Conservation (phyloP, 2,329 filamentous ascomycete species). For the Epichloe sibirici region DNA sequence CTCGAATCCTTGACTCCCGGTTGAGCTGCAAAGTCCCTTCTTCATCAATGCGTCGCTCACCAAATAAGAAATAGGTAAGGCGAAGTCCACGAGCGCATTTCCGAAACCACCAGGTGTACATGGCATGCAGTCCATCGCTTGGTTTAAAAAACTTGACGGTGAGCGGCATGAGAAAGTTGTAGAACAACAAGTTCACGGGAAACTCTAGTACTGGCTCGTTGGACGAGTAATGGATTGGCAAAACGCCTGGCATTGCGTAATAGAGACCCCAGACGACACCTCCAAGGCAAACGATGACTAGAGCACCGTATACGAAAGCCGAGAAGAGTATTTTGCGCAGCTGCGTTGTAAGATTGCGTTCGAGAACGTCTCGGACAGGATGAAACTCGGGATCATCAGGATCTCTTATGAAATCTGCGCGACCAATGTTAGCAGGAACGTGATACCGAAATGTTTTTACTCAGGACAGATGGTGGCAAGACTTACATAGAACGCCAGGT, state of each 20-base stretch:
- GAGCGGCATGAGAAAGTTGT: slow-evolving; percentile 90
- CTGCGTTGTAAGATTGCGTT: slow-evolving; percentile 84
- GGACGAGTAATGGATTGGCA: slow-evolving; percentile 88
- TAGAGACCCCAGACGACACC: slow-evolving; percentile 91
- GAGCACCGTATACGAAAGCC: slow-evolving; percentile 83
- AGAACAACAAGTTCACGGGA: slow-evolving; percentile 85
- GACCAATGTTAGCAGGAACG: neutral
- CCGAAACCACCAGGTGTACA: slow-evolving; percentile 96
- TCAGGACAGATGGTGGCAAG: neutral
- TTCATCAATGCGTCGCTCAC: slow-evolving; percentile 68
- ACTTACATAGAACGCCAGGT: slow-evolving; percentile 79
- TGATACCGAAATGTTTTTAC: neutral
- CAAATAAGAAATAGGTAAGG: slow-evolving; percentile 87
- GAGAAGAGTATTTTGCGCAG: slow-evolving; percentile 94
- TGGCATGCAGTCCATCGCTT: slow-evolving; percentile 66
- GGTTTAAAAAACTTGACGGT: slow-evolving; percentile 76
- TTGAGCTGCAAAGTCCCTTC: slow-evolving; percentile 53
- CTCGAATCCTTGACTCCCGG: slow-evolving; percentile 18
- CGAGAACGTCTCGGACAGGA: slow-evolving; percentile 89
- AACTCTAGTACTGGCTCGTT: slow-evolving; percentile 91
- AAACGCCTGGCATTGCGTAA: slow-evolving; percentile 52
- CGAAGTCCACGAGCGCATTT: slow-evolving; percentile 68
- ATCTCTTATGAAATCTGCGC: slow-evolving; percentile 82
- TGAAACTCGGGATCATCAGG: slow-evolving; percentile 98
- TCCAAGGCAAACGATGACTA: slow-evolving; percentile 86